phyloP scores from a whole-genome alignment of 2,329 filamentous ascomycete genomes.

The Tolypocladium endophyticum region DNA sequence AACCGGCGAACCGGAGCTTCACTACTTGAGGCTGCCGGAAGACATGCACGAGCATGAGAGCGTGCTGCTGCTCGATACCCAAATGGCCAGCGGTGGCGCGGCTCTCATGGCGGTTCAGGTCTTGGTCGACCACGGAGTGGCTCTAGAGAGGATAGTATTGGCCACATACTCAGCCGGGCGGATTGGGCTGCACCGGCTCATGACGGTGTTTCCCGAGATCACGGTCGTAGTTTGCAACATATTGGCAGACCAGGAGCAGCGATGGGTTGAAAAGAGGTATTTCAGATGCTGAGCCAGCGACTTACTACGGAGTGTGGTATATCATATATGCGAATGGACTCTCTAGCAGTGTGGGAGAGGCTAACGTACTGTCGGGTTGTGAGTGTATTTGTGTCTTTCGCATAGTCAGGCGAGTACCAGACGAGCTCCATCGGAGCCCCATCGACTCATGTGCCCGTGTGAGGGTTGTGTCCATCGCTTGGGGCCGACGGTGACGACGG shows the following conservation, averaged over 20 bases:
- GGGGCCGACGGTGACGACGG: not conserved
- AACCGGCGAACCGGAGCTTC: constrained; percentile 84
- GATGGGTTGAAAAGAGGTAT: constrained; percentile 86
- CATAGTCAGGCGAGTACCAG: not conserved
- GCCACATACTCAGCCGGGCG: constrained; percentile 86
- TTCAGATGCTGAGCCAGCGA: constrained; percentile 60
- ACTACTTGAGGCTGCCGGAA: constrained; percentile 72
- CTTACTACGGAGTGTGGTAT: not conserved
- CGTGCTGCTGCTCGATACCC: constrained; percentile 80
- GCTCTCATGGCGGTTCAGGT: constrained; percentile 91
- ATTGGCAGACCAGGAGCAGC: constrained; percentile 68
- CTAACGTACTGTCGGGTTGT: not conserved
- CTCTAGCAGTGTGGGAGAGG: not conserved
- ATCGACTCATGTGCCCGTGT: not conserved
- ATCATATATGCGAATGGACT: not conserved
- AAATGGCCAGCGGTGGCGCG: constrained; percentile 85
- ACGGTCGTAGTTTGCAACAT: constrained; percentile 78
- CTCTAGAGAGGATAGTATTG: constrained; percentile 75
- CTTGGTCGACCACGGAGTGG: constrained; percentile 86
- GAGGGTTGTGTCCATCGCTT: not conserved
- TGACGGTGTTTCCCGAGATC: constrained; percentile 80
- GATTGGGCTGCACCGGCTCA: constrained; percentile 72
- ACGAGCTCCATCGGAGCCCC: not conserved
- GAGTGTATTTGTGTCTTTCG: not conserved
- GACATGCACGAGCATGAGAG: constrained; percentile 66